Conservation (phyloP, 176 grass and related monocot species). For the Dendrocalamus sinicus region DNA sequence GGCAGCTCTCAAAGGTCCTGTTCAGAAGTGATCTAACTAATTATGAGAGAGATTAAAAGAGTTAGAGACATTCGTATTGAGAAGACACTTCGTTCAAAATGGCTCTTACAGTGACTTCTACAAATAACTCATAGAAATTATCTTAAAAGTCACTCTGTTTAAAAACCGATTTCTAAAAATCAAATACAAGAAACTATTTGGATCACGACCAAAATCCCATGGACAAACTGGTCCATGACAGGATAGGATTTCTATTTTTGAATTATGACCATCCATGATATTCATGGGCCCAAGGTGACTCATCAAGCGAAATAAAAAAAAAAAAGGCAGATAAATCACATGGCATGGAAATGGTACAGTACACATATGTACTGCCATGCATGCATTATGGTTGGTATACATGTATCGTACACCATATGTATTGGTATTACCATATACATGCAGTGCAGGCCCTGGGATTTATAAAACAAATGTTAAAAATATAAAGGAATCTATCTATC, state of each 20-base stretch:
- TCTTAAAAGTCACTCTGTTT: too few relatives aligned
- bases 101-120: too few relatives aligned
- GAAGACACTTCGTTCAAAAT: too few relatives aligned
- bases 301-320: conserved; percentile 21
- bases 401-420: background rate
- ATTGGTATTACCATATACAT: conserved; percentile 1
- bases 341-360: background rate
- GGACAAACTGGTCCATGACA: conserved; percentile 47
- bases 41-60: too few relatives aligned
- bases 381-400: conserved; percentile 36
- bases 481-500: conserved; percentile 25
- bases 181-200: too few relatives aligned
- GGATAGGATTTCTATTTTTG: conserved; percentile 43
- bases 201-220: background rate
- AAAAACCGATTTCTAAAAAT: too few relatives aligned
- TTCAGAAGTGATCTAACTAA: fast-evolving
- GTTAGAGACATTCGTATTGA: too few relatives aligned
- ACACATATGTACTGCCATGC: background rate
- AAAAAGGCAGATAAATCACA: conserved; percentile 19
- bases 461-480: conserved; percentile 8
- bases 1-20: background rate
- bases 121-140: too few relatives aligned
- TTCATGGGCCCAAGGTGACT: conserved; percentile 41
- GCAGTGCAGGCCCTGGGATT: conserved; percentile 6
- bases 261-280: conserved; percentile 53